These are phyloP conservation scores for Claviceps cyperi DNA, from an alignment of 2,329 filamentous ascomycete genomes.

Conservation along the genomic window DNA sequence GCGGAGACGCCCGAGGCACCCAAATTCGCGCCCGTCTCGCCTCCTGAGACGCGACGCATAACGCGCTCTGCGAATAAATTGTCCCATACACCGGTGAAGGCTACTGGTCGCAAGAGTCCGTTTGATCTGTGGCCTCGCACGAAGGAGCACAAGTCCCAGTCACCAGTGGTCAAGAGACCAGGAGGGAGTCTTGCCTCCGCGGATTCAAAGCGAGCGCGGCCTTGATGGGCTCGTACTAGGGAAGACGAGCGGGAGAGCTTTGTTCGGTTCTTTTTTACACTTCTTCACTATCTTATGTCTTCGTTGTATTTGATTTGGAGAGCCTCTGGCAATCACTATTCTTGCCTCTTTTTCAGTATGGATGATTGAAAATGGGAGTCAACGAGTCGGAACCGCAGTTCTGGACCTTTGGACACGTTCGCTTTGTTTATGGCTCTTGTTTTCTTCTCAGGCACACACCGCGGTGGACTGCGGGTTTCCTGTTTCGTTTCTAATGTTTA, in stretches of 20 bases:
- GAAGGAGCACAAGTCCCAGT: constrained; percentile 38
- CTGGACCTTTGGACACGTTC: constrained; percentile 1
- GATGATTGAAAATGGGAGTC: constrained; percentile 2
- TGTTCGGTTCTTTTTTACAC: neutral
- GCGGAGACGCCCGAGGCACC: constrained; percentile 38
- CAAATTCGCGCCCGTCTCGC: constrained; percentile 42
- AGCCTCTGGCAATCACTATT: neutral
- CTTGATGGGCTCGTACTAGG: constrained; percentile 9
- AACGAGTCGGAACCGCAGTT: neutral
- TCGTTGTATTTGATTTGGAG: neutral
- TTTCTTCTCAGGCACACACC: neutral
- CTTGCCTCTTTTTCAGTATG: neutral
- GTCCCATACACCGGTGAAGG: constrained; percentile 27
- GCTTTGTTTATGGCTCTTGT: neutral
- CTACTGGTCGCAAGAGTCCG: constrained; percentile 31
- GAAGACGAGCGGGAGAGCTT: neutral
- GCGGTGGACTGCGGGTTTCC: neutral
- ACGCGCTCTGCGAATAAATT: constrained; percentile 43
- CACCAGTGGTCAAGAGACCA: constrained; percentile 28
- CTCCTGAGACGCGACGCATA: constrained; percentile 45
- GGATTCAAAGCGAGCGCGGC: constrained; percentile 22
- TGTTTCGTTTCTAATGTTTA: neutral
- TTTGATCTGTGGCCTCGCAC: constrained; percentile 57
- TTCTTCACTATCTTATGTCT: neutral
- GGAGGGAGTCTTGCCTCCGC: constrained; percentile 18